Conservation (phyloP, 495 filamentous ascomycete genomes). For the Acidiella bohemica region DNA sequence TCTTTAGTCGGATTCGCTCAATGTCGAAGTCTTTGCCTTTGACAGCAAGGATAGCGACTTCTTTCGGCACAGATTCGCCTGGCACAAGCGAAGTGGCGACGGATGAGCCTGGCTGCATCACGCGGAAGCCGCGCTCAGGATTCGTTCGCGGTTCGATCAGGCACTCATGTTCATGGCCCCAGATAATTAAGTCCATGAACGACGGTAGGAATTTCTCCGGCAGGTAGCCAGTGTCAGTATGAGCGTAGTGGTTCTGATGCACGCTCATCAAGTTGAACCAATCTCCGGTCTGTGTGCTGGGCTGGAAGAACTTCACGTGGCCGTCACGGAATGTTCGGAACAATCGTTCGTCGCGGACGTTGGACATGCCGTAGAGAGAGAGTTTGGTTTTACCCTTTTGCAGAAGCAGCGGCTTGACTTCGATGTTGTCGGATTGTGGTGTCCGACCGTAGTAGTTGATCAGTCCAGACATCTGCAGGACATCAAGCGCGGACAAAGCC, state of each 20-base stretch:
- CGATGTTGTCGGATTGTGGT: conserved; percentile 81
- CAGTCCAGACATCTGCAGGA: conserved; percentile 80
- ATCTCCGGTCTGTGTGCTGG: conserved; percentile 65
- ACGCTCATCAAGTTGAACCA: conserved; percentile 97
- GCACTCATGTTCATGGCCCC: conserved; percentile 98
- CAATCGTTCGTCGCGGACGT: conserved; percentile 88
- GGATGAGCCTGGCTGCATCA: conserved; percentile 96
- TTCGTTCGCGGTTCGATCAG: conserved; percentile 71
- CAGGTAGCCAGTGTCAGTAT: conserved; percentile 79
- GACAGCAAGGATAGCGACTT: conserved; percentile 73
- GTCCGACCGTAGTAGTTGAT: conserved; percentile 93
- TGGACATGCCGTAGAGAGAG: conserved; percentile 89
- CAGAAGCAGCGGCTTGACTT: conserved; percentile 76
- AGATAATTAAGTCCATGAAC: conserved; percentile 83
- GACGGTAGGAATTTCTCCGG: conserved; percentile 89
- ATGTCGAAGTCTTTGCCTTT: conserved; percentile 68
- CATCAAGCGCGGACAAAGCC: conserved; percentile 73
- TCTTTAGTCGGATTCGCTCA: conserved; percentile 73
- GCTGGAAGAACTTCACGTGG: conserved; percentile 85
- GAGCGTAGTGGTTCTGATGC: conserved; percentile 90
- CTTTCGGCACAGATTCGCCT: conserved; percentile 84
- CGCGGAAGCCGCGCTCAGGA: conserved; percentile 75
- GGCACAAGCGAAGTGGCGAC: conserved; percentile 83
- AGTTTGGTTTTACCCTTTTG: conserved; percentile 93
- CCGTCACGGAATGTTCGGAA: conserved; percentile 86